phyloP scores from a whole-genome alignment of 2,329 filamentous ascomycete species.

The Colletotrichum scovillei region DNA sequence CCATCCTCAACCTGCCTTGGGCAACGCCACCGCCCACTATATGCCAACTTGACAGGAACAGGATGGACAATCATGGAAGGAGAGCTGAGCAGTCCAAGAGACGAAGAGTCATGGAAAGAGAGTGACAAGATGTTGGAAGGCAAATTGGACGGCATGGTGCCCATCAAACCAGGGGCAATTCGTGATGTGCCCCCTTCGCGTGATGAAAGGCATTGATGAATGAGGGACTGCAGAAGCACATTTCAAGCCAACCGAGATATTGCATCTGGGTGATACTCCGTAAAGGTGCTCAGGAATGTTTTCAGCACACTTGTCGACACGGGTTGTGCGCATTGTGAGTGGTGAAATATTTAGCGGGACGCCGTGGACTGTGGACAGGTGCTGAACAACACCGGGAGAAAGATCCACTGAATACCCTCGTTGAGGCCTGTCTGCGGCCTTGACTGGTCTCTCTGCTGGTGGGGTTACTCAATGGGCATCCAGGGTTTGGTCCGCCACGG shows the following conservation, averaged over 20 bases:
- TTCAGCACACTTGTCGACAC: constrained; percentile 21
- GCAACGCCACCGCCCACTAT: neutral
- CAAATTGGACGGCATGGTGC: neutral
- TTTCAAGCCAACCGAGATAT: constrained; percentile 8
- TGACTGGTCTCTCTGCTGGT: constrained; percentile 4
- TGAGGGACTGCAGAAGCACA: neutral
- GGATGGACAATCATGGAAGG: neutral
- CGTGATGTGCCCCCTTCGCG: constrained; percentile 19
- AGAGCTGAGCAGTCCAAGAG: neutral
- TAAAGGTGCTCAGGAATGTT: constrained; percentile 3
- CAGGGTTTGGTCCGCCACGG: neutral
- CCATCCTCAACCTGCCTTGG: neutral
- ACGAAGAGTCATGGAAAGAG: too few relatives aligned
- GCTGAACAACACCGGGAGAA: constrained; percentile 5
- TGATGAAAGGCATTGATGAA: constrained; percentile 12
- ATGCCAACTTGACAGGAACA: neutral
- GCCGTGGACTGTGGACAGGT: constrained; percentile 4
- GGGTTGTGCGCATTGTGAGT: constrained; percentile 22
- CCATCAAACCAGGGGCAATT: constrained; percentile 3
- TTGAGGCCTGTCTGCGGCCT: constrained; percentile 21
- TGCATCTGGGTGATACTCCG: neutral
- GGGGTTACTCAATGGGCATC: neutral
- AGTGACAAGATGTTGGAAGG: neutral
- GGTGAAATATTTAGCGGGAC: constrained; percentile 23
- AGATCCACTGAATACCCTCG: constrained; percentile 30